Evolutionary conservation across 768 basidiomycete genomes (phyloP).

Genomic region (Pulveroboletus ravenelii): DNA sequence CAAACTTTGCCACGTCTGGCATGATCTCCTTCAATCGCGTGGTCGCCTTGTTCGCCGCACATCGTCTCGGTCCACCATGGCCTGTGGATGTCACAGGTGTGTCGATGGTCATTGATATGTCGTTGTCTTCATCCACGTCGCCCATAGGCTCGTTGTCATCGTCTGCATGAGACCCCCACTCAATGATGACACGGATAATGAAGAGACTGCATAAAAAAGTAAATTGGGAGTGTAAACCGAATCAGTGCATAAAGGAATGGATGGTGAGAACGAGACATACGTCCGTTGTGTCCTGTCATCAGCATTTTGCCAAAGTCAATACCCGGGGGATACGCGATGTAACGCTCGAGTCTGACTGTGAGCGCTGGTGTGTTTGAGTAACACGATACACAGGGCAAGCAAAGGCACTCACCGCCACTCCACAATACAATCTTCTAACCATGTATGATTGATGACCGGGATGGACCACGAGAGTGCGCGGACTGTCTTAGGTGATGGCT

Average conservation of each 20-base stretch:
- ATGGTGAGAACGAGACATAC: conserved; percentile 11
- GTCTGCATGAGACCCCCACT: too few species aligned
- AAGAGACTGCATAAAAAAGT: background rate
- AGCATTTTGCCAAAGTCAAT: conserved; percentile 55
- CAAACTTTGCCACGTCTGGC: conserved; percentile 70
- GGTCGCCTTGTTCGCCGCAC: conserved; percentile 51
- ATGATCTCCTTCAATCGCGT: conserved; percentile 53
- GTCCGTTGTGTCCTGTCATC: conserved; percentile 16
- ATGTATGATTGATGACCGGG: conserved; percentile 82
- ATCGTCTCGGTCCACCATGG: conserved; percentile 36
- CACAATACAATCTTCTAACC: conserved; percentile 88
- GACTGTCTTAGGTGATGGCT: conserved; percentile 51
- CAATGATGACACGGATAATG: background rate
- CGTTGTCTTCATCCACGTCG: conserved; percentile 1
- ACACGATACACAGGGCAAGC: background rate
- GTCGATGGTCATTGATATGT: conserved; percentile 10
- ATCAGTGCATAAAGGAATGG: too few species aligned
- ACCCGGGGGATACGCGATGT: conserved; percentile 63
- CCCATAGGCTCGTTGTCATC: too few species aligned
- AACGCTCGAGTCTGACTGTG: conserved; percentile 60
- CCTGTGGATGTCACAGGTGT: conserved; percentile 6
- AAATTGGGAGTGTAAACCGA: too few species aligned
- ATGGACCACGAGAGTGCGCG: conserved; percentile 80
- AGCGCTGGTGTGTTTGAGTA: conserved; percentile 34
- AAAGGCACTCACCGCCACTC: conserved; percentile 52